phyloP scores from a whole-genome alignment of 176 grass and related monocot species.

The Raddia distichophylla region DNA sequence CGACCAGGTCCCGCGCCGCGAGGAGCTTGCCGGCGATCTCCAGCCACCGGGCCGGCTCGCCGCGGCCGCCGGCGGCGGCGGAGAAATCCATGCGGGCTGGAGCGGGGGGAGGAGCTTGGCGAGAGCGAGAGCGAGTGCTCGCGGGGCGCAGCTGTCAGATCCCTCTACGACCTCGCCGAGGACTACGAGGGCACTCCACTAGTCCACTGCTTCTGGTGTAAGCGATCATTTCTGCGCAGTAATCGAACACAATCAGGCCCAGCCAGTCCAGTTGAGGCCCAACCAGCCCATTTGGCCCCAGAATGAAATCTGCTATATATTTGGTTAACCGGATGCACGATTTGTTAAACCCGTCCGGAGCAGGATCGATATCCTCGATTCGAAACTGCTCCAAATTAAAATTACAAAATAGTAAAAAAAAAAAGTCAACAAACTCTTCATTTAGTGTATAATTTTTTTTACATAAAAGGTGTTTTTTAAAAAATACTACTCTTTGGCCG shows the following conservation, averaged over 20 bases:
- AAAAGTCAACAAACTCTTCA: too few species aligned
- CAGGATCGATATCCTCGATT: too few species aligned
- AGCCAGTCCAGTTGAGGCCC: background rate
- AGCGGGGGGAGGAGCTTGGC: constrained; percentile 12
- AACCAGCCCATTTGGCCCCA: background rate
- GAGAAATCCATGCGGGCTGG: constrained; percentile 54
- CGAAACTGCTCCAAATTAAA: too few species aligned
- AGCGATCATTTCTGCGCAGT: background rate
- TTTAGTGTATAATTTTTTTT: too few species aligned
- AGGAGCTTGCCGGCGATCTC: constrained; percentile 77
- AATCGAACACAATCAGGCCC: background rate
- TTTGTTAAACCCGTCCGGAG: background rate
- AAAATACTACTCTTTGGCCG: too few species aligned
- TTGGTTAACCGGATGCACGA: background rate
- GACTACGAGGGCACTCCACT: too few species aligned
- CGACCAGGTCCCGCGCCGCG: constrained; percentile 75
- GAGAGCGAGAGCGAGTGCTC: background rate
- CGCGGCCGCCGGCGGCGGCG: constrained; percentile 46
- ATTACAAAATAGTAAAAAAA: too few species aligned
- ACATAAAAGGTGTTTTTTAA: too few species aligned
- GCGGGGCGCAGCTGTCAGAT: constrained; percentile 43
- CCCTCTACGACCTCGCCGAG: background rate
- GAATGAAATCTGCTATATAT: background rate
- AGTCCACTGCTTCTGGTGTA: background rate
- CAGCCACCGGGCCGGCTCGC: constrained; percentile 80